phyloP scores from a whole-genome alignment of 2,329 filamentous ascomycete species.

The Aspergillus versicolor region DNA sequence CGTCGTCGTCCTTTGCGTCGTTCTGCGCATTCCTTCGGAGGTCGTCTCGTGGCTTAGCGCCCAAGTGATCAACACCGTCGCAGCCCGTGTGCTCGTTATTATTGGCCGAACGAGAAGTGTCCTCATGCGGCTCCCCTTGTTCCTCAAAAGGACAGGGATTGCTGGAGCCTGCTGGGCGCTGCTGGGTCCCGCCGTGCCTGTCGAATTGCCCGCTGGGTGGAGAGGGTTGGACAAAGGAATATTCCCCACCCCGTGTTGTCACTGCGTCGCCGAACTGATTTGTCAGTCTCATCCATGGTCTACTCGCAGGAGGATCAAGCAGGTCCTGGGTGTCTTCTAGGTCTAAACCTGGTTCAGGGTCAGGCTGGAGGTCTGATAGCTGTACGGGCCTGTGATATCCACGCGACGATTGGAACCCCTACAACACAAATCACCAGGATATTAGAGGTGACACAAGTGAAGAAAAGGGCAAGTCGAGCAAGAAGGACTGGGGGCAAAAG shows the following conservation, averaged over 20 bases:
- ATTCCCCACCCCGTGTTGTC: slow-evolving; percentile 1
- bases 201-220: neutral
- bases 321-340: slow-evolving; percentile 11
- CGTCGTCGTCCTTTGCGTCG: neutral
- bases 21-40: neutral
- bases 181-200: neutral
- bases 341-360: slow-evolving; percentile 20
- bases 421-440: slow-evolving; percentile 27
- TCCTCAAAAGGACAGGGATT: slow-evolving; percentile 5
- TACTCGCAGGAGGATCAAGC: slow-evolving; percentile 6
- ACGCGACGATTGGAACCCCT: slow-evolving; percentile 30
- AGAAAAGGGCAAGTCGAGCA: neutral
- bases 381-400: slow-evolving; percentile 27
- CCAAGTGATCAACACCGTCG: slow-evolving; percentile 6
- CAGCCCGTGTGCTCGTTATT: slow-evolving; percentile 1
- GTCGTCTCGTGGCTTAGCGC: slow-evolving; percentile 7
- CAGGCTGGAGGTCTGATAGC: slow-evolving; percentile 18
- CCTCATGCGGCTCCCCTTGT: slow-evolving; percentile 5
- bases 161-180: slow-evolving; percentile 7
- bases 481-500: neutral
- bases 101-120: slow-evolving; percentile 3
- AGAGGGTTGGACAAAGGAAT: slow-evolving; percentile 6
- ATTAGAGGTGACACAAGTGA: slow-evolving; percentile 26
- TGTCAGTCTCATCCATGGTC: neutral
- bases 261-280: neutral